phyloP scores from a whole-genome alignment of 2,329 filamentous ascomycete genomes.

The Trichoderma pleuroti region DNA sequence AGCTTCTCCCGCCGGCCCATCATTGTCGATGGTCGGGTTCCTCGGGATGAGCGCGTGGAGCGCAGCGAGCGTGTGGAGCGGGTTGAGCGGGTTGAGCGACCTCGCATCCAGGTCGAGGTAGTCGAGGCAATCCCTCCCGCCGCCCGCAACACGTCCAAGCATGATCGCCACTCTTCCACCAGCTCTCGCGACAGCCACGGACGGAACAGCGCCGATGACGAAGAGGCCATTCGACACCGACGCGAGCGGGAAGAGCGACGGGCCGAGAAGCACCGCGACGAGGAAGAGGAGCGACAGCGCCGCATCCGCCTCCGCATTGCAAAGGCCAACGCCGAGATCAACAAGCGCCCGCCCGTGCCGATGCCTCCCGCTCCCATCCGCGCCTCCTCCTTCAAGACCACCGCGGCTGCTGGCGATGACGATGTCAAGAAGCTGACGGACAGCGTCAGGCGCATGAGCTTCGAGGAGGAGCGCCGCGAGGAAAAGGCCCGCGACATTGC shows the following conservation, averaged over 20 bases:
- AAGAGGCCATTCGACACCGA: slow-evolving; percentile 28
- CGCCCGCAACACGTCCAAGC: slow-evolving; percentile 25
- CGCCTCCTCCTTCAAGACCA: slow-evolving; percentile 25
- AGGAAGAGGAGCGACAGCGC: slow-evolving; percentile 29
- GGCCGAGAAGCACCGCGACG: slow-evolving; percentile 26
- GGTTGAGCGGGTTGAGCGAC: slow-evolving; percentile 6
- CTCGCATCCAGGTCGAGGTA: slow-evolving; percentile 38
- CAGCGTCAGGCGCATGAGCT: slow-evolving; percentile 31
- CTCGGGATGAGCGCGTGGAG: slow-evolving; percentile 22
- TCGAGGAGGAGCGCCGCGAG: slow-evolving; percentile 33
- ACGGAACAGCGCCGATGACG: slow-evolving; percentile 29
- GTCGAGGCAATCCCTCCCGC: slow-evolving; percentile 28
- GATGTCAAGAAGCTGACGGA: slow-evolving; percentile 36
- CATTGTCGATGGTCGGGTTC: slow-evolving; percentile 37
- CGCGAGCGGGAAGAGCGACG: slow-evolving; percentile 26
- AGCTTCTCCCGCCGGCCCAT: slow-evolving; percentile 32
- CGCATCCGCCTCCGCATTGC: slow-evolving; percentile 35
- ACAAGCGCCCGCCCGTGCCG: slow-evolving; percentile 35
- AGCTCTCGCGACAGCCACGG: slow-evolving; percentile 35
- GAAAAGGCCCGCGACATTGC: slow-evolving; percentile 28
- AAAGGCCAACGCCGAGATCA: slow-evolving; percentile 42
- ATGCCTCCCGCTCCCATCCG: slow-evolving; percentile 26
- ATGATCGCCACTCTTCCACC: slow-evolving; percentile 37
- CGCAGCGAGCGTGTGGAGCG: background rate
- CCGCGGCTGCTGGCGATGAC: slow-evolving; percentile 23